Conservation (phyloP, 371 early-diverging fungal genomes). For the Mucor racemosus region DNA sequence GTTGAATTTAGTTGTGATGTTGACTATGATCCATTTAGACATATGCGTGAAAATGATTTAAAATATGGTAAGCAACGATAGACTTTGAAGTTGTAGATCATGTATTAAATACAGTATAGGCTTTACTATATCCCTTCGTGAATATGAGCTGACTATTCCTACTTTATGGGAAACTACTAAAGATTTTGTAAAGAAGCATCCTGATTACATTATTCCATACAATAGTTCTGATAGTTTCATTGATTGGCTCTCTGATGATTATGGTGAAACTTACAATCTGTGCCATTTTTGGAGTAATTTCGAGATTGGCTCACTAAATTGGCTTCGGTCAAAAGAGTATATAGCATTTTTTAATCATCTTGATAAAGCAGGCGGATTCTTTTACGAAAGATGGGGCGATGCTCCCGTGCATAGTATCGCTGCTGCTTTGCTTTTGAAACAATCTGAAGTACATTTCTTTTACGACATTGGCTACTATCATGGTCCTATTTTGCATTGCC, state of each 20-base stretch:
- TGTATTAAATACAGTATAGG: slow-evolving; percentile 24
- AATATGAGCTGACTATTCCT: slow-evolving; percentile 83
- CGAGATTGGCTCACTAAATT: slow-evolving; percentile 83
- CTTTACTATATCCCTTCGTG: slow-evolving; percentile 81
- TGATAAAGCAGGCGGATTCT: slow-evolving; percentile 73
- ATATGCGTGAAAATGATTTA: slow-evolving; percentile 75
- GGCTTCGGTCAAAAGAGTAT: slow-evolving; percentile 77
- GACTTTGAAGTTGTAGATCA: neutral
- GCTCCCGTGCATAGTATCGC: slow-evolving; percentile 93
- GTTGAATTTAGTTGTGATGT: slow-evolving; percentile 90
- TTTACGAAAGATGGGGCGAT: slow-evolving; percentile 85
- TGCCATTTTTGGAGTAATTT: slow-evolving; percentile 93
- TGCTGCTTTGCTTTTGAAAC: slow-evolving; percentile 68
- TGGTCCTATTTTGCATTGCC: slow-evolving; percentile 69
- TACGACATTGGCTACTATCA: slow-evolving; percentile 85
- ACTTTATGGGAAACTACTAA: slow-evolving; percentile 79
- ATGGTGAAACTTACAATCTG: slow-evolving; percentile 52
- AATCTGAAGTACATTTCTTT: slow-evolving; percentile 87
- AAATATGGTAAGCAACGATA: slow-evolving; percentile 67
- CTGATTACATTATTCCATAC: slow-evolving; percentile 36
- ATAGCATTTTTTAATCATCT: slow-evolving; percentile 73
- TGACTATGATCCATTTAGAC: slow-evolving; percentile 89
- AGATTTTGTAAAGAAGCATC: slow-evolving; percentile 49
- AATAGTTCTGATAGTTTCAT: slow-evolving; percentile 43
- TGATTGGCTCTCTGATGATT: slow-evolving; percentile 47